Percentiles rank a stretch among this genome's conserved stretches.
These are phyloP conservation scores for Ceratocystis colombiana DNA, from an alignment of 2,329 filamentous ascomycete species.

Conservation along the genomic window DNA sequence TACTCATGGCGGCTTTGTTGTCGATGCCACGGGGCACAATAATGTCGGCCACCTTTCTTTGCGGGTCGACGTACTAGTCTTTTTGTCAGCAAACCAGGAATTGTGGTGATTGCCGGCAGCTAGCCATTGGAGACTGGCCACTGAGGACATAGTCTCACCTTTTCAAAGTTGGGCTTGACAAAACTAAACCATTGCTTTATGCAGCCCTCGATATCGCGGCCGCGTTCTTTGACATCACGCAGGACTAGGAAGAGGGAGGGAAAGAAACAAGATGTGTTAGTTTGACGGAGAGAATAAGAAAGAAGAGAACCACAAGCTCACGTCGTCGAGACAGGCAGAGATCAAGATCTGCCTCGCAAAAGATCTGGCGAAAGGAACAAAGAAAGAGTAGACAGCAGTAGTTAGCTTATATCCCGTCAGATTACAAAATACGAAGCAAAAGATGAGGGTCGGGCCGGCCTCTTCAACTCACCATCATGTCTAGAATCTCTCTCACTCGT, in stretches of 20 bases:
- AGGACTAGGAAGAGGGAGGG: slow-evolving; percentile 47
- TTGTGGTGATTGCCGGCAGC: too few species aligned
- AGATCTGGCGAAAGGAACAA: slow-evolving; percentile 49
- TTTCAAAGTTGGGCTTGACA: slow-evolving; percentile 94
- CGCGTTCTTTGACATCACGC: slow-evolving; percentile 80
- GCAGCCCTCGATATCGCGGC: slow-evolving; percentile 83
- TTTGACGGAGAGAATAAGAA: background rate
- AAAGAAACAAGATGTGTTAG: background rate
- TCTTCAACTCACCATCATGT: slow-evolving; percentile 60
- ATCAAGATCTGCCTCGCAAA: slow-evolving; percentile 91
- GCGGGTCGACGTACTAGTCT: slow-evolving; percentile 69
- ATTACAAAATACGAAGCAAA: background rate
- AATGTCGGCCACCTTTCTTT: slow-evolving; percentile 69
- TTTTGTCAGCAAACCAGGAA: too few species aligned
- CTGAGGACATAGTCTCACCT: slow-evolving; percentile 34
- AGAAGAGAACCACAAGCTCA: slow-evolving; percentile 37
- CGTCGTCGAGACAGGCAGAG: slow-evolving; percentile 82
- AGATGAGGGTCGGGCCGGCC: too few species aligned
- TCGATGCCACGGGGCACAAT: slow-evolving; percentile 93
- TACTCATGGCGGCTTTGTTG: slow-evolving; percentile 81
- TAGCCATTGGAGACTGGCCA: too few species aligned
- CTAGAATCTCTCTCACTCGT: slow-evolving; percentile 72
- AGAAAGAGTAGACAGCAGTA: background rate
- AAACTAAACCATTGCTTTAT: slow-evolving; percentile 97
- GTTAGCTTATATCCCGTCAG: background rate